Evolutionary conservation across 1,284 basidiomycete genomes (phyloP), one percentile per base, ranked within the genome.

Genomic region (Naganishia cerealis): DNA sequence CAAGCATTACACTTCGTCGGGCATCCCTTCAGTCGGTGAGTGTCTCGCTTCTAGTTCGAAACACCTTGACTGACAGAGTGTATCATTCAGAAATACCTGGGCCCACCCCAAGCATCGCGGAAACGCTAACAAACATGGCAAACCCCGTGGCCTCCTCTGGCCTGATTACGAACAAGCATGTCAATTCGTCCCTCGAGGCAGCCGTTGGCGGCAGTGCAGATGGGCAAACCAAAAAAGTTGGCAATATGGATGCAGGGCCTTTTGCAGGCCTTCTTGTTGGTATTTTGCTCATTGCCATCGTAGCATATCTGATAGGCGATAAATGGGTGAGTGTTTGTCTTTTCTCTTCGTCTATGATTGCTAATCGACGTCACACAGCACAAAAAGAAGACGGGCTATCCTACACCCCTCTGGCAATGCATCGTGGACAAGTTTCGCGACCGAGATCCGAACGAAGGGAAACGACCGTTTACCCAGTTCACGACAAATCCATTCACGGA

Each of bases 261-360:
- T 63, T 63, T 42, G 24, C 24, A 29, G 61, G 61, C 21, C 50
- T 63, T 16, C n/a, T 63, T 36, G 21, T 63, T 8, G 61, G 36
- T 16, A n/a, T 62, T 3, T 26, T 52, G 13, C 16, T 53, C 15
- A 7, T 38, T 1, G n/a, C 42, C 39, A 26, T 63, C n/a, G 50
- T 29, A 8, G 50, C 15, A 12, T 52, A 42, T 24, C 18, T 63
- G 26, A 29, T 54, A n/a, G 21, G 38, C n/a, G 52, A 42, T 42
- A 50, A 38, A 53, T 63, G 61, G 61, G 61, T 63, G n/a, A 50
- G 21, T 8, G n/a, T 50, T 24, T 21, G 9, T 13, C 9, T 24
- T 9, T 1, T 21, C 21, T 8, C 2, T 24, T 9, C 0, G n/a
- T 50, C n/a, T 1, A 18, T 50, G 21, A 3, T 26, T 16, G 13